phyloP scores from a whole-genome alignment of 1,284 basidiomycete genomes.

The Hymenochaete sp. region DNA sequence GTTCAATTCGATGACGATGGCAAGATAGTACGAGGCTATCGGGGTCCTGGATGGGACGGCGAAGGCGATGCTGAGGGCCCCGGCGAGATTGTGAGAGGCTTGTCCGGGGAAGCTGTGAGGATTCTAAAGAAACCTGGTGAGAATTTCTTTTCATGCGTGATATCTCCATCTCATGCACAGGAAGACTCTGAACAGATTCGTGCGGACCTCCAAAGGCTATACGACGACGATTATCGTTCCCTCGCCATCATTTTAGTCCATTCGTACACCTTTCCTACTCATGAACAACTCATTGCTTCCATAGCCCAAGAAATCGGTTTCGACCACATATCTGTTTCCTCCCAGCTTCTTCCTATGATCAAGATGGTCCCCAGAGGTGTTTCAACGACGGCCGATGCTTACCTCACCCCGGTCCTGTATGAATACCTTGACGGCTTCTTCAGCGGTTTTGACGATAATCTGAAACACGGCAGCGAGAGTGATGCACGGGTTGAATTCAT shows the following conservation, averaged over 20 bases:
- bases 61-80: slow-evolving; percentile 62
- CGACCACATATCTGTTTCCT: slow-evolving; percentile 80
- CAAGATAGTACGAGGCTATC: slow-evolving; percentile 58
- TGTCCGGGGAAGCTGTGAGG: slow-evolving; percentile 88
- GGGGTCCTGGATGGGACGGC: slow-evolving; percentile 67
- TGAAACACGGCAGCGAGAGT: slow-evolving; percentile 33
- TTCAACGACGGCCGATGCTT: slow-evolving; percentile 92
- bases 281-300: slow-evolving; percentile 66
- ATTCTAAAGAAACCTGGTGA: slow-evolving; percentile 71
- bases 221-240: slow-evolving; percentile 72
- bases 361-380: slow-evolving; percentile 91
- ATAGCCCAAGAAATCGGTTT: slow-evolving; percentile 79
- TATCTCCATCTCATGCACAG: background rate
- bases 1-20: slow-evolving; percentile 68
- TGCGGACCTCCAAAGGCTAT: slow-evolving; percentile 58
- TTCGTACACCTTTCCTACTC: slow-evolving; percentile 85
- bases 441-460: slow-evolving; percentile 71
- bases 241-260: slow-evolving; percentile 84
- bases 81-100: slow-evolving; percentile 69
- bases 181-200: slow-evolving; percentile 45
- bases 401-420: slow-evolving; percentile 84
- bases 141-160: slow-evolving; percentile 12
- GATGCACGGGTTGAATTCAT: slow-evolving; percentile 68
- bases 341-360: slow-evolving; percentile 88
- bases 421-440: slow-evolving; percentile 93